These are phyloP conservation scores for Penicillium corylophilum DNA, from an alignment of 2,329 filamentous ascomycete genomes.

Conservation along the genomic window DNA sequence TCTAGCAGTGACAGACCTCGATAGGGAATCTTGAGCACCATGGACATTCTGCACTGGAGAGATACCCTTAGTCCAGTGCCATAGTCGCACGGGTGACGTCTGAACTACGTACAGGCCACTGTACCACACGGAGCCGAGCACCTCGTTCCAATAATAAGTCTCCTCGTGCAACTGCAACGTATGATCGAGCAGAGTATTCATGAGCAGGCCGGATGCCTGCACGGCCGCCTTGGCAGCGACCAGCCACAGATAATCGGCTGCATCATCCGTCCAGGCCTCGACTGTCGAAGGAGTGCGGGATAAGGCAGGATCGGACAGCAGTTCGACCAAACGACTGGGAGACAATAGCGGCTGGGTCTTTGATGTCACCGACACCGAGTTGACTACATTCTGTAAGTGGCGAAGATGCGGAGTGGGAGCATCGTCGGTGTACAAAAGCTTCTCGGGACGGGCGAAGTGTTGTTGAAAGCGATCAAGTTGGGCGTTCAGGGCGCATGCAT, in stretches of 20 bases:
- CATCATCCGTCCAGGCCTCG: constrained; percentile 48
- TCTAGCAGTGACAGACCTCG: constrained; percentile 37
- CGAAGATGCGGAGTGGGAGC: constrained; percentile 29
- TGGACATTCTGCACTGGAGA: constrained; percentile 29
- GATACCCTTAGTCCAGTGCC: constrained; percentile 72
- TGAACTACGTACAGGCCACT: constrained; percentile 83
- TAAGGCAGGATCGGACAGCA: constrained; percentile 52
- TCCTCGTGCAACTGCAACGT: constrained; percentile 82
- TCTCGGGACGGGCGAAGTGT: constrained; percentile 17
- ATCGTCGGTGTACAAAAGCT: constrained; percentile 25
- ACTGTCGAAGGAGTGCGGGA: constrained; percentile 39
- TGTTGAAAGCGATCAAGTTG: constrained; percentile 60
- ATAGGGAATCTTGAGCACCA: constrained; percentile 1
- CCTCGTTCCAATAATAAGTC: constrained; percentile 93
- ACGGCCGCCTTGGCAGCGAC: constrained; percentile 86
- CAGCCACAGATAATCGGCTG: constrained; percentile 84
- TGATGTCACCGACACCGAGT: constrained; percentile 68
- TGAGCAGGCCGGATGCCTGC: constrained; percentile 80
- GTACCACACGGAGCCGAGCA: constrained; percentile 73
- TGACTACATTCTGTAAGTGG: constrained; percentile 66
- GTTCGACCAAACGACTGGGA: constrained; percentile 56
- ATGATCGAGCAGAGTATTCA: constrained; percentile 75
- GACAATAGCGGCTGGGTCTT: constrained; percentile 64
- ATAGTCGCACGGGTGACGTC: constrained; percentile 74
- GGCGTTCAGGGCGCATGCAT: constrained; percentile 57